Conservation (phyloP, 1,139 yeast species). For the Nakaseomyces glabratus region DNA sequence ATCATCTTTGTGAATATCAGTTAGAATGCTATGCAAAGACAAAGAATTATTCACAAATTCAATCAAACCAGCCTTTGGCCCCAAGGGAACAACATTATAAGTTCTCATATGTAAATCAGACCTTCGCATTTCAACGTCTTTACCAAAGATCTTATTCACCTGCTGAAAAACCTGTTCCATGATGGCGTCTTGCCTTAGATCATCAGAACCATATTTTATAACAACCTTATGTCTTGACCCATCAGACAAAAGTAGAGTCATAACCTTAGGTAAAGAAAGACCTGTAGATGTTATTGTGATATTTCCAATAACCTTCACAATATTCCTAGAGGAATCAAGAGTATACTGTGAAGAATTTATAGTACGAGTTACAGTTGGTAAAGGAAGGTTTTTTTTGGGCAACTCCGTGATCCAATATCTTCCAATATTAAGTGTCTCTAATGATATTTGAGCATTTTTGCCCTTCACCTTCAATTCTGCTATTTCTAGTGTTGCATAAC, state of each 20-base stretch:
- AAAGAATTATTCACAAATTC: slow-evolving; percentile 79
- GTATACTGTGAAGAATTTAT: slow-evolving; percentile 37
- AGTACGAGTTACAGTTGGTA: slow-evolving; percentile 54
- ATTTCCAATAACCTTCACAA: slow-evolving; percentile 38
- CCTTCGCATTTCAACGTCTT: slow-evolving; percentile 48
- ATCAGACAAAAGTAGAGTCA: slow-evolving; percentile 43
- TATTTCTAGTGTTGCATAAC: slow-evolving; percentile 42
- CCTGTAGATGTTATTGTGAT: slow-evolving; percentile 69
- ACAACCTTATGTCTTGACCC: slow-evolving; percentile 54
- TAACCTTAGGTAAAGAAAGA: slow-evolving; percentile 76
- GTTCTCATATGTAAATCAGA: slow-evolving; percentile 62
- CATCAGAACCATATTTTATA: slow-evolving; percentile 83
- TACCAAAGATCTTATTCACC: slow-evolving; percentile 60
- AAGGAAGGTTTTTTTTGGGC: slow-evolving; percentile 44
- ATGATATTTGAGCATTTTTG: slow-evolving; percentile 30
- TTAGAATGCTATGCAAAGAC: slow-evolving; percentile 60
- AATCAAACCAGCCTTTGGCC: slow-evolving; percentile 78
- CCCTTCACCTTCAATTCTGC: slow-evolving; percentile 41
- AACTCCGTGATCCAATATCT: slow-evolving; percentile 48
- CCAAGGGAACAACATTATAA: slow-evolving; percentile 83
- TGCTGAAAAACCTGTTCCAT: slow-evolving; percentile 96
- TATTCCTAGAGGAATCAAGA: slow-evolving; percentile 63
- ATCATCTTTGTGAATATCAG: slow-evolving; percentile 49
- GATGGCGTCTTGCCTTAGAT: slow-evolving; percentile 86
- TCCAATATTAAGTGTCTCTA: slow-evolving; percentile 39